Percentiles rank a stretch among this genome's conserved stretches.
These are phyloP conservation scores for Alternaria brassicae DNA, from an alignment of 2,329 filamentous ascomycete species.

Conservation along the genomic window DNA sequence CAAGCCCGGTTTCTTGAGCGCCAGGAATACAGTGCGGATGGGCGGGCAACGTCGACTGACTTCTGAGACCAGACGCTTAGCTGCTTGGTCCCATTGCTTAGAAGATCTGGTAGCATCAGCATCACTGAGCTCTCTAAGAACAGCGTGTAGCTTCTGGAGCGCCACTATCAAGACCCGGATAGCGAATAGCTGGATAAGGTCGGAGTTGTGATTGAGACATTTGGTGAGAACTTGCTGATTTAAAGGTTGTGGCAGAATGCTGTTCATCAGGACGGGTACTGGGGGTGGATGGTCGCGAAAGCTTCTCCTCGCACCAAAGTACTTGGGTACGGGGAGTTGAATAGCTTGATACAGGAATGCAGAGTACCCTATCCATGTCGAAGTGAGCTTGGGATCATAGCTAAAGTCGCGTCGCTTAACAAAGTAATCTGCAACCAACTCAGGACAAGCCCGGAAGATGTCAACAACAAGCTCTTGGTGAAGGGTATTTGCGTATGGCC, in stretches of 20 bases:
- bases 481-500: conserved; percentile 80
- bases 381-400: conserved; percentile 89
- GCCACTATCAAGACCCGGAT: conserved; percentile 79
- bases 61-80: conserved; percentile 71
- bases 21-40: conserved; percentile 79
- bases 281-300: conserved; percentile 77
- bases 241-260: conserved; percentile 81
- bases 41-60: conserved; percentile 81
- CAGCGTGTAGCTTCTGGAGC: conserved; percentile 75
- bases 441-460: conserved; percentile 82
- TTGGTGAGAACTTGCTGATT: conserved; percentile 79
- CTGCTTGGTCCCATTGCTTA: conserved; percentile 72
- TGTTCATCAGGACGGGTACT: conserved; percentile 79
- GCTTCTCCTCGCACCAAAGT: conserved; percentile 71
- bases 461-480: conserved; percentile 82
- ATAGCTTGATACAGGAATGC: conserved; percentile 85
- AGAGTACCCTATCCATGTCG: conserved; percentile 94
- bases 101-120: conserved; percentile 51
- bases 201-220: conserved; percentile 78
- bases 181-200: conserved; percentile 84
- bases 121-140: conserved; percentile 66
- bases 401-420: conserved; percentile 76
- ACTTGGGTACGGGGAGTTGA: conserved; percentile 73
- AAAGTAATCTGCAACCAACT: conserved; percentile 89
- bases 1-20: conserved; percentile 74